Conservation (phyloP, 331 rosid species). For the Rhamnella rubrinervis region DNA sequence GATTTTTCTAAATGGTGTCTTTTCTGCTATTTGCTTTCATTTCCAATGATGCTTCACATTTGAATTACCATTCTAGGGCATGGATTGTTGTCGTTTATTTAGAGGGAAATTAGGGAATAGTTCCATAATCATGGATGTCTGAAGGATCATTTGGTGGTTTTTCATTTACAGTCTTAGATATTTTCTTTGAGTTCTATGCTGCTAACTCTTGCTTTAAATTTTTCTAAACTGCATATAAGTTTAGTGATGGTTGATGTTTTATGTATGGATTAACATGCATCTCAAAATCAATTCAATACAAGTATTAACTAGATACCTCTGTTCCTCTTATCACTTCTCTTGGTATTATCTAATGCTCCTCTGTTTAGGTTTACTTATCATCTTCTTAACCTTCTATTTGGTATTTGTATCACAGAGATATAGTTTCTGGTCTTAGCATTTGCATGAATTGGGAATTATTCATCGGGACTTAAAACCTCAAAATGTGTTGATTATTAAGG, state of each 20-base stretch:
- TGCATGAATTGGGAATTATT: conserved; percentile 86
- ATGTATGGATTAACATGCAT: background rate
- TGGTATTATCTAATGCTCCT: conserved; percentile 5
- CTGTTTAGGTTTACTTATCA: conserved; percentile 5
- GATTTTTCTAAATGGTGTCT: background rate
- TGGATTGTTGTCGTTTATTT: background rate
- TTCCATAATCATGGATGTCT: background rate
- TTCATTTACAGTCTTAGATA: no score
- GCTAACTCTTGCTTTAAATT: background rate
- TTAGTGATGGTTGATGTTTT: background rate
- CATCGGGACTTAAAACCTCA: conserved; percentile 92
- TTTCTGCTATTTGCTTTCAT: background rate
- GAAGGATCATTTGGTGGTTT: no score
- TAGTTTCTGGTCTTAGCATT: conserved; percentile 77
- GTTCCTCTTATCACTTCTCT: background rate
- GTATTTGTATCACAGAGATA: conserved; percentile 56
- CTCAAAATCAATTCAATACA: background rate
- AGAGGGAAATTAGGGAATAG: background rate
- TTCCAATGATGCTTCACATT: background rate
- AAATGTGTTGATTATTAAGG: conserved; percentile 73
- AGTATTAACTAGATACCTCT: background rate
- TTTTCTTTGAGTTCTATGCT: background rate
- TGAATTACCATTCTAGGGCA: no score
- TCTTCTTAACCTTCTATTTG: conserved; percentile 16
- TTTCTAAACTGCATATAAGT: background rate